Conservation (phyloP, 306 rosid species). For the Sphenostylis stenocarpa region DNA sequence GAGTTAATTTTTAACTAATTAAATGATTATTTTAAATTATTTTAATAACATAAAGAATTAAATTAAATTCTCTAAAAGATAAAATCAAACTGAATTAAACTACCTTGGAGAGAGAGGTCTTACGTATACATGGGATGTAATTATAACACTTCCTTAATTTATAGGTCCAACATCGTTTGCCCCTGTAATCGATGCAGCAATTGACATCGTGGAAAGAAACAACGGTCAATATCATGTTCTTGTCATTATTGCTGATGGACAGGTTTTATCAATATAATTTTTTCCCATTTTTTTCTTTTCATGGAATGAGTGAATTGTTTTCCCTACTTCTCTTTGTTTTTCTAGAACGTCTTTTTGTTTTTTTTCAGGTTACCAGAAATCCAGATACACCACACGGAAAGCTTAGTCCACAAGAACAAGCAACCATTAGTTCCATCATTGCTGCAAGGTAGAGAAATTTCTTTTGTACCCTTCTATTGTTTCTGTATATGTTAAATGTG, state of each 20-base stretch:
- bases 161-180: slow-evolving; percentile 96
- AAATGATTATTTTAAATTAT: no score
- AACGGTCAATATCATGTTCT: slow-evolving; percentile 94
- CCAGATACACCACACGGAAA: slow-evolving; percentile 65
- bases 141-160: slow-evolving; percentile 9
- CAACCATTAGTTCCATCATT: slow-evolving; percentile 69
- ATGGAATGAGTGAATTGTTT: neutral
- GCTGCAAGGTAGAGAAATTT: slow-evolving; percentile 75
- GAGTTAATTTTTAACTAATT: no score
- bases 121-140: neutral
- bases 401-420: slow-evolving; percentile 80
- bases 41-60: no score
- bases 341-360: neutral
- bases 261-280: slow-evolving; percentile 52
- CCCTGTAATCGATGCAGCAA: slow-evolving; percentile 82
- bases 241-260: slow-evolving; percentile 97
- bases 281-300: neutral
- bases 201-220: slow-evolving; percentile 76
- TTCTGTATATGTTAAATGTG: slow-evolving; percentile 26
- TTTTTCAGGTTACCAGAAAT: slow-evolving; percentile 67
- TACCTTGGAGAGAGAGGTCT: no score
- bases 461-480: slow-evolving; percentile 7
- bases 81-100: no score
- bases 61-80: no score
- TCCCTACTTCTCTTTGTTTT: slow-evolving; percentile 5